phyloP scores from a whole-genome alignment of 2,329 filamentous ascomycete species.

The Harringtonia aguacate region DNA sequence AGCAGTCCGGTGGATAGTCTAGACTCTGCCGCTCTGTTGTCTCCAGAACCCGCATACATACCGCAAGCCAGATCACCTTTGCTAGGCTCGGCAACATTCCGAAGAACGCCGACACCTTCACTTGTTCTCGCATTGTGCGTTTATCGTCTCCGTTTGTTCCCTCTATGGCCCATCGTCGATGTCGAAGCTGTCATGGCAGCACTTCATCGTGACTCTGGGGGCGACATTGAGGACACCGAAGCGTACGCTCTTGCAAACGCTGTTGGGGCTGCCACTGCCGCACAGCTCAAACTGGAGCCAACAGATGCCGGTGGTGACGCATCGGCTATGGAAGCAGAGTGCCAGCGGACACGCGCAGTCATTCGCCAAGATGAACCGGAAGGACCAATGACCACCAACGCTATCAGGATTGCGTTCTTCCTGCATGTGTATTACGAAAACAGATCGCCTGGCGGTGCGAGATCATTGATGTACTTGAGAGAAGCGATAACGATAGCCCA shows the following conservation, averaged over 20 bases:
- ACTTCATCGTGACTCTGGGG: conserved; percentile 18
- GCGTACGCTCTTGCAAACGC: conserved; percentile 31
- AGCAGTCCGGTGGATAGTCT: too few species aligned
- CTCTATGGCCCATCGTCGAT: conserved; percentile 40
- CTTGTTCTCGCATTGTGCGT: conserved; percentile 26
- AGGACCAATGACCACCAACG: conserved; percentile 24
- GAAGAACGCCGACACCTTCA: conserved; percentile 5
- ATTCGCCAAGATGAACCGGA: conserved; percentile 16
- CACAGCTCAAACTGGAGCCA: conserved; percentile 32
- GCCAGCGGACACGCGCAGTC: conserved; percentile 18
- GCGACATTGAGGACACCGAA: conserved; percentile 15
- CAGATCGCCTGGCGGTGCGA: conserved; percentile 30
- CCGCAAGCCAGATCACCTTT: too few species aligned
- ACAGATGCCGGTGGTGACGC: conserved; percentile 20
- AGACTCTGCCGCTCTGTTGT: too few species aligned
- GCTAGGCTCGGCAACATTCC: too few species aligned
- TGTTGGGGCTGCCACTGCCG: conserved; percentile 35
- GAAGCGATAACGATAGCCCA: conserved; percentile 42
- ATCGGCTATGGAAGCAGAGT: conserved; percentile 23
- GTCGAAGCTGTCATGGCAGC: conserved; percentile 28
- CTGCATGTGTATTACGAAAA: conserved; percentile 42
- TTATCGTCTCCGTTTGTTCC: conserved; percentile 38
- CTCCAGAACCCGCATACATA: too few species aligned
- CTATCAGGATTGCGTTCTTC: conserved; percentile 36
- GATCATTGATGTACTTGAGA: conserved; percentile 35